These are phyloP conservation scores for Leishmania mexicana DNA, from an alignment of 208 protist genomes.

Conservation along the genomic window DNA sequence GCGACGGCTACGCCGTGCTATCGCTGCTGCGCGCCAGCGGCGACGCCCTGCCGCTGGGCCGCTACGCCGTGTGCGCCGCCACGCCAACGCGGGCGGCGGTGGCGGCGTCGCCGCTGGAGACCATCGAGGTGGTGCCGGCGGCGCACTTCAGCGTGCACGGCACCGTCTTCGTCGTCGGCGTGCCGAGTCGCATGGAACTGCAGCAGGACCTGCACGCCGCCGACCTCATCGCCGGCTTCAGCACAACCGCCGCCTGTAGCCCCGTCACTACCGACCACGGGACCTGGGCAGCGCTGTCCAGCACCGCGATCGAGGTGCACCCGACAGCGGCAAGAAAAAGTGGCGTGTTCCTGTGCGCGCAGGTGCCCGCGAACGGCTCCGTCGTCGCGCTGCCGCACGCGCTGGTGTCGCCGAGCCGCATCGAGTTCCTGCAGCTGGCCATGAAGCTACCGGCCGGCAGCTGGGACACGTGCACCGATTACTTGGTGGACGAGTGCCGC, in stretches of 20 bases:
- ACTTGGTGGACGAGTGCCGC: slow-evolving; percentile 33
- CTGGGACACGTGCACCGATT: slow-evolving; percentile 33
- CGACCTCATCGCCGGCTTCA: slow-evolving; percentile 53
- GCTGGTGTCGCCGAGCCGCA: slow-evolving; percentile 1
- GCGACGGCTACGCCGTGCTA: slow-evolving; percentile 40
- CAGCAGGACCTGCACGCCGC: slow-evolving; percentile 37
- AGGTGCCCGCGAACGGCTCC: slow-evolving; percentile 41
- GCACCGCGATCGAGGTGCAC: slow-evolving; percentile 37
- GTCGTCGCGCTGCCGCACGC: slow-evolving; percentile 35
- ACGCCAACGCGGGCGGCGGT: neutral
- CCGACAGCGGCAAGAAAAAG: slow-evolving; percentile 12
- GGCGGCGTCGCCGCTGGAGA: neutral
- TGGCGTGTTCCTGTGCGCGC: slow-evolving; percentile 52
- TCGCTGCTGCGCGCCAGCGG: slow-evolving; percentile 24
- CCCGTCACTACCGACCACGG: slow-evolving; percentile 35
- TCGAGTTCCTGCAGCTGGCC: slow-evolving; percentile 31
- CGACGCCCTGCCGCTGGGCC: slow-evolving; percentile 33
- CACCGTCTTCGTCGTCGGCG: slow-evolving; percentile 39
- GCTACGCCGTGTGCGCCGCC: slow-evolving; percentile 49
- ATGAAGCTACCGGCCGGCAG: slow-evolving; percentile 31
- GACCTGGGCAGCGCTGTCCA: slow-evolving; percentile 32
- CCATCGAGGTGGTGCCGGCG: slow-evolving; percentile 4
- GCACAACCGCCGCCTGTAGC: slow-evolving; percentile 40
- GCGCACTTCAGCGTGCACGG: slow-evolving; percentile 49
- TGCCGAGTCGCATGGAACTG: slow-evolving; percentile 38